Base-by-base conservation (phyloP, 2,329 filamentous ascomycete genomes). In the Aspergillus quadrilineatus region DNA sequence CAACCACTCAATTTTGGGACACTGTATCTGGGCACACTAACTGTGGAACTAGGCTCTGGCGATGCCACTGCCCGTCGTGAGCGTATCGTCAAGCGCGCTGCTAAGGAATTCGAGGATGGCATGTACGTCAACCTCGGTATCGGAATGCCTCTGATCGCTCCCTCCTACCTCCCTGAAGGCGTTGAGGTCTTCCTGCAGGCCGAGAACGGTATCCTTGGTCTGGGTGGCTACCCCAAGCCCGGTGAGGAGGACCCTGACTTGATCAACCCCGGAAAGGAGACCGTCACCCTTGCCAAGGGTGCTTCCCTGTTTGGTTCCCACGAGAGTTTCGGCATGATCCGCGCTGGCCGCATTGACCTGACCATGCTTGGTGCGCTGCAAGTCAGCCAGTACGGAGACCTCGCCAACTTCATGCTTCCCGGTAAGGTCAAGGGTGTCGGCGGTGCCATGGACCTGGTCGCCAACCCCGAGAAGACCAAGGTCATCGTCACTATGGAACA, bases 61-160 rank as follows among this genome's bases (percentile, higher is more conserved):
- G 82, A 86, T 69, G 82, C 84, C 53, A 83, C 87, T 41, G 84
- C 84, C 67, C 89, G 90, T 80, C 85, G 90, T 59, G 89, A 95
- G 75, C 84, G 88, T 56, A 95, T 96, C 66, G 90, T 90, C 1
- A 83, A 83, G 63, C 82, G 91, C 45, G 89, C 90, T 0, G 88
- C 90, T 0, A 87, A 89, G 74, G 91, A 95, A 74, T 81, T 96
- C 61, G 88, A 90, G 73, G 83, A 94, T 73, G 90, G 90, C 77
- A 93, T 93, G 89, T 94, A 94, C 74, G 90, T 90, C 67, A 73
- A 95, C 93, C 68, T 95, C 43, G 90, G 90, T 62, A 94, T 95
- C 63, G 83, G 90, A 17, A 92, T 96, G 74, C 91, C 90, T 1
- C 93, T 90, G 44, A 80, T 94, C 32, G 89, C 90, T 1, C 89